Base-by-base conservation (phyloP, 345 rosid genomes). In the Melaleuca quinquenervia region DNA sequence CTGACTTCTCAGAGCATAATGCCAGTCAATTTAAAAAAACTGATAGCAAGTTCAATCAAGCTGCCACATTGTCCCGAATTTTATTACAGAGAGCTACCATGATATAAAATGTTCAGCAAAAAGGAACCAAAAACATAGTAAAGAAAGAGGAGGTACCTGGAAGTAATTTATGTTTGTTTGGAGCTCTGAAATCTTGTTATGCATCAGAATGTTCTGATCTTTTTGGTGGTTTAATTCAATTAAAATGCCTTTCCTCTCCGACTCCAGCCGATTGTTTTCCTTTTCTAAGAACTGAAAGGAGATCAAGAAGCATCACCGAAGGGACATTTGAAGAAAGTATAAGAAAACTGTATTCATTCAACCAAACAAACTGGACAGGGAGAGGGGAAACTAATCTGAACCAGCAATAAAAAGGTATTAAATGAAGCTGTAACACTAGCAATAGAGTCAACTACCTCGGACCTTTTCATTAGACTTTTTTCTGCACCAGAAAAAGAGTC, bases 381-480 rank as follows among this genome's bases (percentile, higher is more conserved):
- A 64, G 36, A 8, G 29, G 29, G 76, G 44, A 64, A 29, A 64
- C 76, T 15, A 64, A 64, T 64, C 76, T 64, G 76, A 1, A 64
- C 76, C 76, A 64, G 22, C 6, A 11, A 27, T 80, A 82, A n/a
- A 56, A 55, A 10, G 11, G 36, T 29, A 85, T 84, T 18, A 86
- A 45, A 82, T 53, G 70, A 50, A 54, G 55, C 54, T 58, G 86
- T 84, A 54, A 86, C 20, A 41, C 86, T 84, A 90, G 85, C 85
- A 85, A 84, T 89, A 91, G 90, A 90, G 89, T 76, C 51, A 90
- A 88, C 84, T 93, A 95, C 98, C 98, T 96, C 94, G 82, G 94
- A 94, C 93, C 96, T 94, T 84, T 96, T 86, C 82, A 87, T 93
- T 49, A 90, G 87, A 83, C 89, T 90, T 52, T 87, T 89, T 89